A percentile compares a stretch with the other conserved stretches of the same genome.
Evolutionary conservation across 2,329 filamentous ascomycete species (phyloP).

Genomic region (Blastomyces gilchristii): DNA sequence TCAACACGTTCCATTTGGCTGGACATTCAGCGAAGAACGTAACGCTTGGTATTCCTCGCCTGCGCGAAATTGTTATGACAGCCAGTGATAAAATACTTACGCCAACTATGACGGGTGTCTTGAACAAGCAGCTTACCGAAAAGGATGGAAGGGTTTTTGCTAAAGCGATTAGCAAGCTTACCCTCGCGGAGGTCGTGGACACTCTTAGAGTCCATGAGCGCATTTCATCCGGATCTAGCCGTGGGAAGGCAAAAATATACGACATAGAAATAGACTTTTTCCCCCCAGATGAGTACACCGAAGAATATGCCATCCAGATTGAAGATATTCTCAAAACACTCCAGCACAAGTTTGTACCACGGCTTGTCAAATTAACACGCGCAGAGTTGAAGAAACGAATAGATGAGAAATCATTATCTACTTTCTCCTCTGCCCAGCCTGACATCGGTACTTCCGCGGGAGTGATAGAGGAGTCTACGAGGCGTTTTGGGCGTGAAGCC

Average conservation of each 20-base stretch:
- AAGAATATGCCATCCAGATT: conserved; percentile 73
- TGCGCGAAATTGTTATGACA: conserved; percentile 97
- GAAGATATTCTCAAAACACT: conserved; percentile 68
- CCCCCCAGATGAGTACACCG: conserved; percentile 67
- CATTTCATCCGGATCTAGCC: conserved; percentile 59
- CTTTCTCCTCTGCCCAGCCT: conserved; percentile 60
- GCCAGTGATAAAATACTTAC: conserved; percentile 83
- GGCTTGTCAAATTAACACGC: conserved; percentile 58
- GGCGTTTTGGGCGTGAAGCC: conserved; percentile 40
- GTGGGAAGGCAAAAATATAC: conserved; percentile 70
- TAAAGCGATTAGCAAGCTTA: conserved; percentile 81
- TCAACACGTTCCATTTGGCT: conserved; percentile 99
- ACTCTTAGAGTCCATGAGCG: conserved; percentile 70
- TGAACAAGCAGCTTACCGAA: conserved; percentile 60
- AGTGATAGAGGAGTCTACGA: conserved; percentile 42
- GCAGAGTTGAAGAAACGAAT: conserved; percentile 72
- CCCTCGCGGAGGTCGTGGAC: conserved; percentile 74
- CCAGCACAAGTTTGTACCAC: conserved; percentile 67
- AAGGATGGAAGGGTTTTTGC: conserved; percentile 68
- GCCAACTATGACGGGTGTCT: conserved; percentile 60
- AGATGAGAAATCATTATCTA: conserved; percentile 45
- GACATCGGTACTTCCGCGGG: conserved; percentile 59
- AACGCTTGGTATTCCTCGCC: conserved; percentile 91
- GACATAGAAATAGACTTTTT: conserved; percentile 76
- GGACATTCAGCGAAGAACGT: conserved; percentile 98